Percentiles rank a stretch among this genome's conserved stretches.
These are phyloP conservation scores for Azolla pinnata DNA, from an alignment of 75 land plant genomes.

Conservation along the genomic window DNA sequence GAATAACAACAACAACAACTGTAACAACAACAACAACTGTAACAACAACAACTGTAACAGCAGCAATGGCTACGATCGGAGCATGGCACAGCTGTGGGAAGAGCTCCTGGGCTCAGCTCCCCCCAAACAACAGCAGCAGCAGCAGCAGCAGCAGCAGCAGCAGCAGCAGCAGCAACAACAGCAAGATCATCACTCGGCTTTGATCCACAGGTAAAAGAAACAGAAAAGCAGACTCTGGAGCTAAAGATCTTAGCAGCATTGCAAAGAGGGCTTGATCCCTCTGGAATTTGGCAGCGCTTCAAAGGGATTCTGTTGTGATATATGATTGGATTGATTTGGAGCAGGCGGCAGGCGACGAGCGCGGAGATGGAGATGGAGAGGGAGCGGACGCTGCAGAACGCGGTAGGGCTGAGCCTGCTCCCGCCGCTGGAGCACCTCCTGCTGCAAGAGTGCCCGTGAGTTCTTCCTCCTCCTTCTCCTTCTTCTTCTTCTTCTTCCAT, in stretches of 20 bases:
- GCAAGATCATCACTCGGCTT: too few relatives aligned
- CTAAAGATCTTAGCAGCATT: too few relatives aligned
- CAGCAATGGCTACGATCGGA: slow-evolving; percentile 4
- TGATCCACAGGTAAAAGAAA: too few relatives aligned
- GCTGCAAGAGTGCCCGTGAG: neutral
- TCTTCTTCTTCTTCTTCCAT: neutral
- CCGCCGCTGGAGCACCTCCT: slow-evolving; percentile 6
- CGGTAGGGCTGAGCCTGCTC: slow-evolving; percentile 2
- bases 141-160: neutral
- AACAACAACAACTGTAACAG: neutral
- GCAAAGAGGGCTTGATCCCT: too few relatives aligned
- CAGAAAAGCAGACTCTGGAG: too few relatives aligned
- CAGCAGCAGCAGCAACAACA: too few relatives aligned
- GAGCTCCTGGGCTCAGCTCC: neutral
- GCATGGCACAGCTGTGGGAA: slow-evolving; percentile 6
- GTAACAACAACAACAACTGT: neutral
- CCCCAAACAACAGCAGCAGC: neutral
- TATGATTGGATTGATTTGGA: neutral
- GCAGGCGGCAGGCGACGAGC: slow-evolving; percentile 2
- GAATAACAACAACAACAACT: too few relatives aligned
- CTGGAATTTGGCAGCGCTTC: too few relatives aligned
- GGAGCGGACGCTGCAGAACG: slow-evolving; percentile 8
- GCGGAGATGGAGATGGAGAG: neutral
- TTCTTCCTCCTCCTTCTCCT: neutral
- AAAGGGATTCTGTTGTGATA: slow-evolving; percentile 3